phyloP scores from a whole-genome alignment of 1,284 basidiomycete species.

The Schizophyllum commune region DNA sequence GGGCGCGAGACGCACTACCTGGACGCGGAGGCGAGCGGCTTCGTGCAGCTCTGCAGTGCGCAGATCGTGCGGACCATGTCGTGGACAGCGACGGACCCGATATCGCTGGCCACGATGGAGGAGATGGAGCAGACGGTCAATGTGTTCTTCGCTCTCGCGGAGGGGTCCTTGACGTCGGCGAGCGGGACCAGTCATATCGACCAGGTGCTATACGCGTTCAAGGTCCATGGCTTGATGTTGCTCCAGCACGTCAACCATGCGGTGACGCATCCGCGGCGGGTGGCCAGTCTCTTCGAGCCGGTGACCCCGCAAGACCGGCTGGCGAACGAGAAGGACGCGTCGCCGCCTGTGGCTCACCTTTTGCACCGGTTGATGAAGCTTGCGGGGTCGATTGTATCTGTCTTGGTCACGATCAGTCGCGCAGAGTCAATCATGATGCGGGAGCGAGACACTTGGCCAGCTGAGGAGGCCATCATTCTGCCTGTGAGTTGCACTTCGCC shows the following conservation, averaged over 20 bases:
- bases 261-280: constrained; percentile 83
- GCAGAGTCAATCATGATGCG: constrained; percentile 62
- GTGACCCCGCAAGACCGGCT: constrained; percentile 69
- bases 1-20: constrained; percentile 77
- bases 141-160: constrained; percentile 67
- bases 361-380: constrained; percentile 64
- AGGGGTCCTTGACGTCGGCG: constrained; percentile 37
- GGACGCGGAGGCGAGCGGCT: constrained; percentile 77
- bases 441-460: constrained; percentile 64
- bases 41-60: constrained; percentile 77
- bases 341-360: constrained; percentile 63
- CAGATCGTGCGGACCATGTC: constrained; percentile 63
- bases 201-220: constrained; percentile 62
- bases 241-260: constrained; percentile 87
- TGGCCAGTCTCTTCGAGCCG: constrained; percentile 75
- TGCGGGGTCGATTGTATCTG: constrained; percentile 60
- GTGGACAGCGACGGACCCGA: constrained; percentile 72
- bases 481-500: constrained; percentile 71
- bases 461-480: constrained; percentile 58
- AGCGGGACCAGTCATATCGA: constrained; percentile 41
- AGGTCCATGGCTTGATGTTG: constrained; percentile 59
- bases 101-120: constrained; percentile 67
- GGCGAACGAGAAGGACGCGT: constrained; percentile 51
- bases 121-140: constrained; percentile 76
- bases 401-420: constrained; percentile 64